A percentile compares a stretch with the other conserved stretches of the same genome.
Evolutionary conservation across 2,329 filamentous ascomycete species (phyloP).

Genomic region (Podosphaera aphanis): DNA sequence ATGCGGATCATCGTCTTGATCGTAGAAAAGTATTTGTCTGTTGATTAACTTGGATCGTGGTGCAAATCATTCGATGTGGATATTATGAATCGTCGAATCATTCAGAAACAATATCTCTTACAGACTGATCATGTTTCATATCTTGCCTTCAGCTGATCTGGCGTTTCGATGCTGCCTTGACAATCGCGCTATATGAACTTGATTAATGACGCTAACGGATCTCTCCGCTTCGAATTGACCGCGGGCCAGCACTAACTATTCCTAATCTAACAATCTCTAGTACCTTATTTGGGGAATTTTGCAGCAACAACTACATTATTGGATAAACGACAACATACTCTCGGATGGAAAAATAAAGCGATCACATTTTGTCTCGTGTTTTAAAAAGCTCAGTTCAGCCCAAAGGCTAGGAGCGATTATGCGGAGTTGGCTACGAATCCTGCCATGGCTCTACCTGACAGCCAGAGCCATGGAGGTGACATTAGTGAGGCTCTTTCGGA

Average conservation of each 20-base stretch:
- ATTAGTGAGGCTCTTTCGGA: conserved; percentile 22
- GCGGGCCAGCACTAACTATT: neutral
- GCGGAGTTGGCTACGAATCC: conserved; percentile 28
- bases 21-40: too few species aligned
- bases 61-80: too few species aligned
- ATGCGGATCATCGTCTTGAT: too few species aligned
- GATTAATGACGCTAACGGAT: neutral
- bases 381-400: conserved; percentile 3
- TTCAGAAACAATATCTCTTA: conserved; percentile 14
- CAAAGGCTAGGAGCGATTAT: conserved; percentile 20
- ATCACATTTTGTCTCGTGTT: neutral
- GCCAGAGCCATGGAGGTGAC: conserved; percentile 32
- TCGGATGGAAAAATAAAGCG: neutral
- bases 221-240: neutral
- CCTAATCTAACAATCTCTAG: neutral
- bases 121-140: conserved; percentile 6
- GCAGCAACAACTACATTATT: neutral
- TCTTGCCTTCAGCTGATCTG: neutral
- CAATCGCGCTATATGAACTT: too few species aligned
- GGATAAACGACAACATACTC: neutral
- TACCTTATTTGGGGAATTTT: neutral
- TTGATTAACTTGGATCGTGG: too few species aligned
- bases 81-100: conserved; percentile 11
- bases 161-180: neutral
- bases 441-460: conserved; percentile 31